A percentile compares a stretch with the other conserved stretches of the same genome.
Conservation (phyloP, 805 yeast genomes). For the Wickerhamomyces bovis region DNA sequence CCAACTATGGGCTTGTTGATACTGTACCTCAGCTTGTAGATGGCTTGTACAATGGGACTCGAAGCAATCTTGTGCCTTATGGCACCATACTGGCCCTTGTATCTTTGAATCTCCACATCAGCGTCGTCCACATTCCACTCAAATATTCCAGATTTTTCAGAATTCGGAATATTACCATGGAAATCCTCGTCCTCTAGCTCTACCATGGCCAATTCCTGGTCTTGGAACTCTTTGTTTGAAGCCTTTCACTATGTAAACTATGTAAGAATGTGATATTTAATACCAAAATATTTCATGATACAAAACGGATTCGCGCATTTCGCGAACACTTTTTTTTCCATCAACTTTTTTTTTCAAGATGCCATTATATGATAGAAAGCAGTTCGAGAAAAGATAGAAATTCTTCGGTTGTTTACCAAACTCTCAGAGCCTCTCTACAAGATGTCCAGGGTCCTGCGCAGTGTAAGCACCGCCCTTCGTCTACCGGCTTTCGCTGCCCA, state of each 20-base stretch:
- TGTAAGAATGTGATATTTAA: no score
- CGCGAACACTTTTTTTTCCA: neutral
- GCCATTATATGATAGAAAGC: neutral
- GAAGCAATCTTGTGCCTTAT: slow-evolving; percentile 34
- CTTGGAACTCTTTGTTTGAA: neutral
- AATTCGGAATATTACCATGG: neutral
- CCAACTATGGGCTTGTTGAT: slow-evolving; percentile 17
- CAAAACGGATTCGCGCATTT: neutral
- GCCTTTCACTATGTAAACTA: no score
- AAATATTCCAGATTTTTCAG: neutral
- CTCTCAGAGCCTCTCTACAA: neutral
- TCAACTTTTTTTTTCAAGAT: neutral
- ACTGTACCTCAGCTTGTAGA: slow-evolving; percentile 26
- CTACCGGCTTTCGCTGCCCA: neutral
- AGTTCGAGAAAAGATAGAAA: neutral
- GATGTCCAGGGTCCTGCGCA: neutral
- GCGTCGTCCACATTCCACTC: slow-evolving; percentile 4
- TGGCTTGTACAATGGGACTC: slow-evolving; percentile 33
- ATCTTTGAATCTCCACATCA: neutral
- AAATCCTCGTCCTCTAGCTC: slow-evolving; percentile 2
- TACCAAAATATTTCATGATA: neutral
- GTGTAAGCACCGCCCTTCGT: neutral
- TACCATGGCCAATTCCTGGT: neutral
- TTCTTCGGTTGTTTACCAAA: neutral
- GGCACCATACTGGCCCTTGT: slow-evolving; percentile 14